Percentiles rank a stretch among this genome's conserved stretches.
These are phyloP conservation scores for Saccharomycopsis fibuligera DNA, from an alignment of 805 yeast species.

Conservation along the genomic window DNA sequence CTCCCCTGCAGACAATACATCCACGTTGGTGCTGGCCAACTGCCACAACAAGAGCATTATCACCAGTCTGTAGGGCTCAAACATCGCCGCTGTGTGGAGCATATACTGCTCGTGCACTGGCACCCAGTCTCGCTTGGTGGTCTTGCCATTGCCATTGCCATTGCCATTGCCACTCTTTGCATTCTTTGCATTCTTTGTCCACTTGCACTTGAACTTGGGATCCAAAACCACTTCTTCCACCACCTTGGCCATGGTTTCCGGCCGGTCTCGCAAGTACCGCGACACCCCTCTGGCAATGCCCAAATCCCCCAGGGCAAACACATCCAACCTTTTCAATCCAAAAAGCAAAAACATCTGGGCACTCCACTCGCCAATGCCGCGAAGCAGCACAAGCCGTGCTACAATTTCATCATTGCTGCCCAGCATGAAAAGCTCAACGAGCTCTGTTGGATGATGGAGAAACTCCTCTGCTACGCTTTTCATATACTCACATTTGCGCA, in stretches of 20 bases:
- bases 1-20: no score
- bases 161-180: no score
- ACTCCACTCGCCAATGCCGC: slow-evolving; percentile 82
- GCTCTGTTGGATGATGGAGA: slow-evolving; percentile 30
- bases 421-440: slow-evolving; percentile 30
- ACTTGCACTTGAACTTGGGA: slow-evolving; percentile 30
- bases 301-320: slow-evolving; percentile 72
- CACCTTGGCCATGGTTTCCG: slow-evolving; percentile 40
- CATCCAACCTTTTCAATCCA: slow-evolving; percentile 57
- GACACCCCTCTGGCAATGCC: slow-evolving; percentile 83
- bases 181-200: slow-evolving; percentile 31
- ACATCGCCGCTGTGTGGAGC: slow-evolving; percentile 48
- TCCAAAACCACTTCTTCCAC: slow-evolving; percentile 35
- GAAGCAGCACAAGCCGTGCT: slow-evolving; percentile 44
- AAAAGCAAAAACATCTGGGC: slow-evolving; percentile 82
- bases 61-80: slow-evolving; percentile 59
- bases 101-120: slow-evolving; percentile 56
- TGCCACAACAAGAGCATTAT: slow-evolving; percentile 76
- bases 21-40: slow-evolving; percentile 50
- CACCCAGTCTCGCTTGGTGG: slow-evolving; percentile 57
- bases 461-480: slow-evolving; percentile 49
- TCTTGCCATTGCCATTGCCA: slow-evolving; percentile 32
- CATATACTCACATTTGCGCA: slow-evolving; percentile 59
- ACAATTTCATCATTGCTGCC: slow-evolving; percentile 41
- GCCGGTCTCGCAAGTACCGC: slow-evolving; percentile 50